phyloP scores from a whole-genome alignment of 2,329 filamentous ascomycete species.

The Neonectria hederae region DNA sequence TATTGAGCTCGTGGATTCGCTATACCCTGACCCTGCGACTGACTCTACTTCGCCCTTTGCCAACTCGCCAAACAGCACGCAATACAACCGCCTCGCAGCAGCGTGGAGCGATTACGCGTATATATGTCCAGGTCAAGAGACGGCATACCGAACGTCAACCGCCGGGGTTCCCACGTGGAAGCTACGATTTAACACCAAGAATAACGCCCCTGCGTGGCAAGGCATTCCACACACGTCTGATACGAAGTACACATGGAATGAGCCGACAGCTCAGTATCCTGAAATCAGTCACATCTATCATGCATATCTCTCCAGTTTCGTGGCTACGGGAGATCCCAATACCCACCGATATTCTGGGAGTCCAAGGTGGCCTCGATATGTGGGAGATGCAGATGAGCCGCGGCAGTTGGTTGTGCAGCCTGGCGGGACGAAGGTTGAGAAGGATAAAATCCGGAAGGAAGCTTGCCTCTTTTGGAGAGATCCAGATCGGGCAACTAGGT shows the following conservation, averaged over 20 bases:
- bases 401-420: constrained; percentile 48
- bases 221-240: constrained; percentile 52
- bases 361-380: constrained; percentile 31
- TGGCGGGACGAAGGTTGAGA: constrained; percentile 44
- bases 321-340: constrained; percentile 49
- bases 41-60: constrained; percentile 48
- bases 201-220: constrained; percentile 46
- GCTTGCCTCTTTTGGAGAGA: constrained; percentile 50
- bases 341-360: constrained; percentile 32
- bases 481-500: constrained; percentile 43
- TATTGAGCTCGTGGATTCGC: constrained; percentile 37
- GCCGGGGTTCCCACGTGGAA: constrained; percentile 50
- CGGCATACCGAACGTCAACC: constrained; percentile 49
- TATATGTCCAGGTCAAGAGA: constrained; percentile 56
- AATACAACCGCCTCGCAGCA: constrained; percentile 55
- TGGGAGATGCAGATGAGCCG: constrained; percentile 11
- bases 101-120: constrained; percentile 57
- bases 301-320: constrained; percentile 50
- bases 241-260: constrained; percentile 49
- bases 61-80: constrained; percentile 52
- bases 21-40: constrained; percentile 50
- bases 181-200: constrained; percentile 50
- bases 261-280: constrained; percentile 47
- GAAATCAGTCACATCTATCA: constrained; percentile 50
- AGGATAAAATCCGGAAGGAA: constrained; percentile 45